A percentile compares a stretch with the other conserved stretches of the same genome.
phyloP scores from a whole-genome alignment of 2,329 filamentous ascomycete genomes.

The Incumbomyces delicatus region DNA sequence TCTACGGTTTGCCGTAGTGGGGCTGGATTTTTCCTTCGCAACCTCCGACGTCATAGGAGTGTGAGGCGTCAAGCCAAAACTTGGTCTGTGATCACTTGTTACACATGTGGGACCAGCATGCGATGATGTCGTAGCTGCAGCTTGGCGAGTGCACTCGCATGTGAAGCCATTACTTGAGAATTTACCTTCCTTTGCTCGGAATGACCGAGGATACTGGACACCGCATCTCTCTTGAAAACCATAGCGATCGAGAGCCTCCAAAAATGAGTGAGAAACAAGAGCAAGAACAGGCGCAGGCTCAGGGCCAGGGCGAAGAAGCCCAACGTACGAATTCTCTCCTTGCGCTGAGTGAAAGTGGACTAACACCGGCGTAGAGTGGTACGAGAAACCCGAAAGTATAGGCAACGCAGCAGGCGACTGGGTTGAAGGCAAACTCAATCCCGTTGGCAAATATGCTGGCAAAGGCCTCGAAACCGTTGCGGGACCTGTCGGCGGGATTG shows the following conservation, averaged over 20 bases:
- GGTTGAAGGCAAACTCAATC: constrained; percentile 19
- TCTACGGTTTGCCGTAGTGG: background rate
- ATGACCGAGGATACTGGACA: constrained; percentile 3
- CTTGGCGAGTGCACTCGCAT: background rate
- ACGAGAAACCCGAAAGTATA: constrained; percentile 13
- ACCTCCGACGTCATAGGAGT: constrained; percentile 1
- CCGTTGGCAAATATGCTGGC: constrained; percentile 21
- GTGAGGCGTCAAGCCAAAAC: background rate
- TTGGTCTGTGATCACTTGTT: background rate
- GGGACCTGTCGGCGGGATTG: constrained; percentile 17
- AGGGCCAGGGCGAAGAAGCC: background rate
- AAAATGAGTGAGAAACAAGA: background rate
- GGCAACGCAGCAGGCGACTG: constrained; percentile 20
- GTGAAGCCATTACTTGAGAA: background rate
- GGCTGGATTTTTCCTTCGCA: background rate
- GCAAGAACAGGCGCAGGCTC: constrained; percentile 5
- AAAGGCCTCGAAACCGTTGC: constrained; percentile 18
- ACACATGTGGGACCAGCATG: background rate
- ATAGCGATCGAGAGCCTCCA: constrained; percentile 8
- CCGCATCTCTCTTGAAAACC: constrained; percentile 7
- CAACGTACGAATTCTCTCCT: background rate
- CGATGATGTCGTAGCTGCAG: background rate
- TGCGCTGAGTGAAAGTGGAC: background rate
- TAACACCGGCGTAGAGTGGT: constrained; percentile 7
- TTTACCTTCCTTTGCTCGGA: background rate